These are phyloP conservation scores for Boletus sp. DNA, from an alignment of 768 basidiomycete species.

Conservation along the genomic window DNA sequence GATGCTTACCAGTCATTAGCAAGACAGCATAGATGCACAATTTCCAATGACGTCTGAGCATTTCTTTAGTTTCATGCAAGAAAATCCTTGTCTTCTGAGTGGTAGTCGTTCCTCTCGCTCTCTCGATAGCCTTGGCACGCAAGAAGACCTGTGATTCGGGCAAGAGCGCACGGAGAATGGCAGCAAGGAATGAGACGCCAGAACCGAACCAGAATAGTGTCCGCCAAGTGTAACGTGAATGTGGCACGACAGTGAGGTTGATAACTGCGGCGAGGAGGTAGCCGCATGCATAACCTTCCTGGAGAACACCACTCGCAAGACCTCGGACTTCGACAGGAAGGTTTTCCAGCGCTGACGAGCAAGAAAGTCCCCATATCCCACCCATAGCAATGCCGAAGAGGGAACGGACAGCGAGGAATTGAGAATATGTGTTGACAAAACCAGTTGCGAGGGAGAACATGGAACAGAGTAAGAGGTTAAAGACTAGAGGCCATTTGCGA, in stretches of 20 bases:
- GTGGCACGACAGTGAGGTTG: slow-evolving; percentile 60
- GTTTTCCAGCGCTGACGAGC: slow-evolving; percentile 84
- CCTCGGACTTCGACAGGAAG: slow-evolving; percentile 86
- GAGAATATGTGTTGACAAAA: slow-evolving; percentile 71
- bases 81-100: slow-evolving; percentile 66
- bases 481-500: slow-evolving; percentile 89
- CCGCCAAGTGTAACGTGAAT: slow-evolving; percentile 56
- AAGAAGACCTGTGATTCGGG: slow-evolving; percentile 82
- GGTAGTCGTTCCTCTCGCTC: slow-evolving; percentile 35
- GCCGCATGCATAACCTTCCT: slow-evolving; percentile 87
- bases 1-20: slow-evolving; percentile 60
- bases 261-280: slow-evolving; percentile 83
- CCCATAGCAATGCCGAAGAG: slow-evolving; percentile 90
- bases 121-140: slow-evolving; percentile 56
- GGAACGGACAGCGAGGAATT: slow-evolving; percentile 81
- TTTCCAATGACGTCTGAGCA: slow-evolving; percentile 82
- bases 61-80: slow-evolving; percentile 65
- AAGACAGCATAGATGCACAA: slow-evolving; percentile 81
- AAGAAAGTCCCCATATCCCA: slow-evolving; percentile 83
- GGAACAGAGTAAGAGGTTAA: slow-evolving; percentile 69
- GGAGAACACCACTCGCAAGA: slow-evolving; percentile 78
- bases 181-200: slow-evolving; percentile 69
- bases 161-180: slow-evolving; percentile 56
- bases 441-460: slow-evolving; percentile 76
- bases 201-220: slow-evolving; percentile 79